phyloP scores from a whole-genome alignment of 2,329 filamentous ascomycete species.

The Alternaria sp. region DNA sequence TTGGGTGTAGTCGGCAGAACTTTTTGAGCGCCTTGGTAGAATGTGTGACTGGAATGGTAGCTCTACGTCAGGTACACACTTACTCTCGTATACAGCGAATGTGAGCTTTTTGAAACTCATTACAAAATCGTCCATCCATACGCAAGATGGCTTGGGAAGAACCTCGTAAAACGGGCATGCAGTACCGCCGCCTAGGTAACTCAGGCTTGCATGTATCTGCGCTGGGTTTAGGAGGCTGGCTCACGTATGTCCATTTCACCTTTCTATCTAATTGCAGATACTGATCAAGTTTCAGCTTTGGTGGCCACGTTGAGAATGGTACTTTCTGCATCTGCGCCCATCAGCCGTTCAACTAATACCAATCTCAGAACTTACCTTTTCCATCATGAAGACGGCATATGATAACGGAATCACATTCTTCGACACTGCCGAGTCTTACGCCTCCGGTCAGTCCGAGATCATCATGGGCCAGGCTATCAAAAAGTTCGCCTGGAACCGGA shows the following conservation, averaged over 20 bases:
- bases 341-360: constrained; percentile 4
- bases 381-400: constrained; percentile 63
- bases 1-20: constrained; percentile 4
- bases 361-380: constrained; percentile 62
- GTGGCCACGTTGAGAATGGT: constrained; percentile 75
- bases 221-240: constrained; percentile 68
- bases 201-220: constrained; percentile 78
- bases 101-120: neutral
- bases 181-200: constrained; percentile 75
- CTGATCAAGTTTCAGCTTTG: constrained; percentile 45
- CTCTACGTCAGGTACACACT: neutral
- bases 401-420: constrained; percentile 60
- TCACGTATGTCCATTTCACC: constrained; percentile 66
- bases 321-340: neutral
- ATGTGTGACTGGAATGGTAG: constrained; percentile 1
- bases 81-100: neutral
- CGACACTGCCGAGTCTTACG: constrained; percentile 52
- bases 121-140: neutral
- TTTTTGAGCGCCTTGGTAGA: neutral
- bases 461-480: constrained; percentile 66
- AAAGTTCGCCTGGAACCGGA: constrained; percentile 64
- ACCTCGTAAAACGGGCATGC: constrained; percentile 46
- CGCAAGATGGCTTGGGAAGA: constrained; percentile 43
- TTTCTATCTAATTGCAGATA: neutral
- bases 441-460: constrained; percentile 62